These are phyloP conservation scores for Phytopythium vexans DNA, from an alignment of 352 stramenopile species.

Conservation along the genomic window DNA sequence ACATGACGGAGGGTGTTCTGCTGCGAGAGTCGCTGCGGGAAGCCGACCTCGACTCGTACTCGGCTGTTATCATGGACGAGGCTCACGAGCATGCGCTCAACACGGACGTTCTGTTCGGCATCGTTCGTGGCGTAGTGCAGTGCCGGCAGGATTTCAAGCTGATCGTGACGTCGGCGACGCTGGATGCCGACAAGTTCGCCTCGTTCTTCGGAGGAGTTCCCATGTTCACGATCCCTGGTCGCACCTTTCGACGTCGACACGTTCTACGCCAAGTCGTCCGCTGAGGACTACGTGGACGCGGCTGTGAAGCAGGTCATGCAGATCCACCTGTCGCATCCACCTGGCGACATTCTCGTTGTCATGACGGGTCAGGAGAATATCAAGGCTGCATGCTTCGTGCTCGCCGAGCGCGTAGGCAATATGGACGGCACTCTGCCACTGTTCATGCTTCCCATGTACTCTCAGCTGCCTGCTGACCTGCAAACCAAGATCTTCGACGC, in stretches of 20 bases:
- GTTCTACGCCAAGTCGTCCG: conserved; percentile 90
- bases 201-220: conserved; percentile 96
- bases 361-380: conserved; percentile 99
- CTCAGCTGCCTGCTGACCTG: conserved; percentile 95
- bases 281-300: conserved; percentile 97
- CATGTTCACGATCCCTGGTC: conserved; percentile 96
- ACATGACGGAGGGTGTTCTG: conserved; percentile 92
- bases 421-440: conserved; percentile 89
- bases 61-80: conserved; percentile 93
- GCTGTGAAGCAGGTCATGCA: conserved; percentile 98
- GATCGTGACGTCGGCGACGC: conserved; percentile 93
- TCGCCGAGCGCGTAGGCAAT: conserved; percentile 94
- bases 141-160: conserved; percentile 89
- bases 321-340: conserved; percentile 96
- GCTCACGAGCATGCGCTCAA: conserved; percentile 93
- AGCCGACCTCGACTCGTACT: conserved; percentile 84
- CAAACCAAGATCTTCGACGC: conserved; percentile 98
- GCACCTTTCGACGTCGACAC: conserved; percentile 85
- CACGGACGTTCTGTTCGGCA: conserved; percentile 93
- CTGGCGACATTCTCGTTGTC: conserved; percentile 98
- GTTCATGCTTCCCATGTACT: conserved; percentile 99
- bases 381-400: conserved; percentile 92
- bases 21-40: conserved; percentile 93
- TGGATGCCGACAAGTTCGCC: conserved; percentile 97
- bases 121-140: conserved; percentile 90